Conservation (phyloP, 441 rosid genomes). For the Adansonia gregorii region DNA sequence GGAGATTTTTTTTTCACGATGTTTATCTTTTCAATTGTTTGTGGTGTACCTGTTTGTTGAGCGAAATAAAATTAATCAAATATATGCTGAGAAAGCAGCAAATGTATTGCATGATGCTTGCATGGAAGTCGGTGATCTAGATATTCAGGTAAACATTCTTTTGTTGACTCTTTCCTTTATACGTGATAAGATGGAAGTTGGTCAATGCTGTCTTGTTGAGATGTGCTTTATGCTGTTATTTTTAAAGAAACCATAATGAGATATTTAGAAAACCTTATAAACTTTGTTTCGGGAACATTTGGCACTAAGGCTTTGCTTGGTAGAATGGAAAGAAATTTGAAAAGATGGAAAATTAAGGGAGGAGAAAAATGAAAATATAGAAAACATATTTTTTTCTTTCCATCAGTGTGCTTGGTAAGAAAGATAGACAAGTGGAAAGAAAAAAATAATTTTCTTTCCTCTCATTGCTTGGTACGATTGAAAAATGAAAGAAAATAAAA, state of each 20-base stretch:
- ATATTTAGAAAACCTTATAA: slow-evolving; percentile 21
- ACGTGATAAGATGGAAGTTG: slow-evolving; percentile 26
- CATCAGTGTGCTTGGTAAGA: too few relatives aligned
- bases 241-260: neutral
- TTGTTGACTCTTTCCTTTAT: slow-evolving; percentile 12
- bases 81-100: slow-evolving; percentile 39
- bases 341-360: too few relatives aligned
- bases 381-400: too few relatives aligned
- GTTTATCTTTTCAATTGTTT: too few relatives aligned
- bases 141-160: slow-evolving; percentile 44
- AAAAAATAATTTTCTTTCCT: too few relatives aligned
- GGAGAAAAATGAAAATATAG: too few relatives aligned
- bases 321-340: too few relatives aligned
- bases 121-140: slow-evolving; percentile 38
- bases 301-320: neutral
- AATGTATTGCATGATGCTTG: slow-evolving; percentile 39
- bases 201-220: neutral
- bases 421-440: too few relatives aligned
- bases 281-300: slow-evolving; percentile 41
- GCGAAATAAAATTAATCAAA: slow-evolving; percentile 59
- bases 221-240: slow-evolving; percentile 11
- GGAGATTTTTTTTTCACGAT: too few relatives aligned
- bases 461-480: too few relatives aligned
- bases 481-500: too few relatives aligned
- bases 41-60: slow-evolving; percentile 39